These are phyloP conservation scores for Gnomoniopsis smithogilvyi DNA, from an alignment of 2,329 filamentous ascomycete species.

Conservation along the genomic window DNA sequence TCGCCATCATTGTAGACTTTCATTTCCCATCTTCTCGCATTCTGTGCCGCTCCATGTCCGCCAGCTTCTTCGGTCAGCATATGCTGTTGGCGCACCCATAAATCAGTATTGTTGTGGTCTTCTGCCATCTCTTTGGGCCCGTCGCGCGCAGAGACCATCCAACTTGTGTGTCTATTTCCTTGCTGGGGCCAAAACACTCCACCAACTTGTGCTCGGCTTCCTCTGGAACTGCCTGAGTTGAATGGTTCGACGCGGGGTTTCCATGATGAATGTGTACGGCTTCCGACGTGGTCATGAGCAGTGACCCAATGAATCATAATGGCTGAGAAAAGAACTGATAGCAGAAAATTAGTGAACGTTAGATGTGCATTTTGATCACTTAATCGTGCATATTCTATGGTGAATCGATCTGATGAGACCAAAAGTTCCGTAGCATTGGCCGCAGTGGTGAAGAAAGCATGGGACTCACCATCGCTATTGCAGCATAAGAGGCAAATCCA, in stretches of 20 bases:
- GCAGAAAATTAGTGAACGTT: not conserved
- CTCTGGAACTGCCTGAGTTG: not conserved
- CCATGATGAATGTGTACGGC: constrained; percentile 12
- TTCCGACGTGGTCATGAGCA: constrained; percentile 32
- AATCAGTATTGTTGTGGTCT: not conserved
- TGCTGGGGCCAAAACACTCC: not conserved
- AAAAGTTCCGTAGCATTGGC: not conserved
- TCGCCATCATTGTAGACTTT: not conserved
- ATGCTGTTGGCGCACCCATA: not conserved
- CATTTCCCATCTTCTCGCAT: not conserved
- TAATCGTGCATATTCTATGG: not conserved
- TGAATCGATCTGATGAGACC: not conserved
- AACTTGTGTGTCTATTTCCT: not conserved
- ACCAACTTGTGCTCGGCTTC: not conserved
- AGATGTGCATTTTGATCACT: not conserved
- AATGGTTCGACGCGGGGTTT: constrained; percentile 25
- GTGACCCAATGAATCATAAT: constrained; percentile 48
- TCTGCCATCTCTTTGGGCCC: not conserved
- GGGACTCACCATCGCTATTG: constrained; percentile 55
- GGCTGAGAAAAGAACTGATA: constrained; percentile 52
- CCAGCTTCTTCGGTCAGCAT: not conserved
- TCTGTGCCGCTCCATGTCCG: no score
- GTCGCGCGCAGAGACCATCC: not conserved
- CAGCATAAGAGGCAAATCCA: constrained; percentile 67
- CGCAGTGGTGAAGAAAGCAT: not conserved